Evolutionary conservation across 495 filamentous ascomycete species (phyloP).

Genomic region (Aspergillus leporis): DNA sequence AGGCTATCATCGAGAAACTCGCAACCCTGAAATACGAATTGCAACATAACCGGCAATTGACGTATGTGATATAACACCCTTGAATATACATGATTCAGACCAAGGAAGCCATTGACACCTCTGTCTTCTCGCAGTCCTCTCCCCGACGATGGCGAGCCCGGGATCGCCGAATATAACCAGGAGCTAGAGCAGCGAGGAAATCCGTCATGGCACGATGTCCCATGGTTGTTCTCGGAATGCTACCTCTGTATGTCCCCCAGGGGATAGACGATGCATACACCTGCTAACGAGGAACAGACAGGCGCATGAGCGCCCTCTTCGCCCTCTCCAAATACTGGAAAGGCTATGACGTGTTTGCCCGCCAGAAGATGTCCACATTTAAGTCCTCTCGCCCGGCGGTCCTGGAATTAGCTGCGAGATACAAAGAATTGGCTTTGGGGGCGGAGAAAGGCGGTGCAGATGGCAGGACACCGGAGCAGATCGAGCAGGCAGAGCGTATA

Average conservation of each 20-base stretch:
- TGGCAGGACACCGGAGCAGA: constrained; percentile 44
- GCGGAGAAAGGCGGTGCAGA: constrained; percentile 43
- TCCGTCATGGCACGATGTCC: constrained; percentile 75
- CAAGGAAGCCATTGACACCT: background rate
- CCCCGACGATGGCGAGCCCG: constrained; percentile 74
- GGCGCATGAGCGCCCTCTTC: constrained; percentile 76
- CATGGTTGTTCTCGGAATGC: constrained; percentile 93
- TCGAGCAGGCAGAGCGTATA: constrained; percentile 69
- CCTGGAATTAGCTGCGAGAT: constrained; percentile 78
- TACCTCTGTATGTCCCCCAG: constrained; percentile 76
- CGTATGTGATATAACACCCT: constrained; percentile 51
- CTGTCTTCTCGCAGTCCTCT: constrained; percentile 60
- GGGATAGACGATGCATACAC: background rate
- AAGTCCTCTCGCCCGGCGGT: constrained; percentile 89
- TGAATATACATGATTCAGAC: background rate
- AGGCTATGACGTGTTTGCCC: constrained; percentile 85
- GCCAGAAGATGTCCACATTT: constrained; percentile 92
- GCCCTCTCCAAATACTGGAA: constrained; percentile 83
- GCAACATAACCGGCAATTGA: constrained; percentile 83
- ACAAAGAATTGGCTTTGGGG: constrained; percentile 63
- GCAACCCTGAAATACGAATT: constrained; percentile 91
- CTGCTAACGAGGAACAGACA: constrained; percentile 40
- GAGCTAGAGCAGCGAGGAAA: constrained; percentile 75
- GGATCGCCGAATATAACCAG: constrained; percentile 80
- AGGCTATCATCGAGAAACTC: constrained; percentile 76